Conservation (phyloP, 2,329 filamentous ascomycete species). For the Pseudogymnoascus sp. region DNA sequence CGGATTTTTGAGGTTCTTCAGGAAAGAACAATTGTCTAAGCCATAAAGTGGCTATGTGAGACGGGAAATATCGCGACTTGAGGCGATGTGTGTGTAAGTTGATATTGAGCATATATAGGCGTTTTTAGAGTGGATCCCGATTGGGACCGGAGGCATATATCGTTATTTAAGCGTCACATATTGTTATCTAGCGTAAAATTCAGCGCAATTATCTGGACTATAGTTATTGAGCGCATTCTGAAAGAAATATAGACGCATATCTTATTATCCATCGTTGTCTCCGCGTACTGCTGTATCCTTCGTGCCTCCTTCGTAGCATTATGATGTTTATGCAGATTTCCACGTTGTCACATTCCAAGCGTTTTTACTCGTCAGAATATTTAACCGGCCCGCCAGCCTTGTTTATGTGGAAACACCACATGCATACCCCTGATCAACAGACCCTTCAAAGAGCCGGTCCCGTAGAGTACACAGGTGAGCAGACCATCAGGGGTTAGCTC, state of each 20-base stretch:
- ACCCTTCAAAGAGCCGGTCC: not conserved
- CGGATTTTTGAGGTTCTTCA: constrained; percentile 47
- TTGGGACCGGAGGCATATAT: not conserved
- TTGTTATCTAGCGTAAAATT: not conserved
- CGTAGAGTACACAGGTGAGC: too few relatives aligned
- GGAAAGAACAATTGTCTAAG: constrained; percentile 49
- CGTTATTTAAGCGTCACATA: not conserved
- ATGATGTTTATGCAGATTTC: not conserved
- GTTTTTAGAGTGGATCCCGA: not conserved
- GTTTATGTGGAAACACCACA: not conserved
- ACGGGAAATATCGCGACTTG: not conserved
- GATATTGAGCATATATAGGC: not conserved
- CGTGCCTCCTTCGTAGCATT: not conserved
- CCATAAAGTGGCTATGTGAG: constrained; percentile 27
- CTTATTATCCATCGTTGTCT: not conserved
- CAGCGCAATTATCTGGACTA: not conserved
- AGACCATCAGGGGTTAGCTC: too few relatives aligned
- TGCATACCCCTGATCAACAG: not conserved
- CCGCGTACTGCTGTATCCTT: too few relatives aligned
- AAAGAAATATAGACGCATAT: not conserved
- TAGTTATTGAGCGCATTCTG: not conserved
- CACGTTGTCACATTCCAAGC: not conserved
- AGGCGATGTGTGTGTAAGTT: not conserved
- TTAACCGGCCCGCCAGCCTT: not conserved
- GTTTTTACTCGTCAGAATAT: too few relatives aligned